Evolutionary conservation across 192 early-diverging fungal genomes (phyloP), one percentile per base, ranked within the genome.

Genomic region (Umbelopsis isabellina): DNA sequence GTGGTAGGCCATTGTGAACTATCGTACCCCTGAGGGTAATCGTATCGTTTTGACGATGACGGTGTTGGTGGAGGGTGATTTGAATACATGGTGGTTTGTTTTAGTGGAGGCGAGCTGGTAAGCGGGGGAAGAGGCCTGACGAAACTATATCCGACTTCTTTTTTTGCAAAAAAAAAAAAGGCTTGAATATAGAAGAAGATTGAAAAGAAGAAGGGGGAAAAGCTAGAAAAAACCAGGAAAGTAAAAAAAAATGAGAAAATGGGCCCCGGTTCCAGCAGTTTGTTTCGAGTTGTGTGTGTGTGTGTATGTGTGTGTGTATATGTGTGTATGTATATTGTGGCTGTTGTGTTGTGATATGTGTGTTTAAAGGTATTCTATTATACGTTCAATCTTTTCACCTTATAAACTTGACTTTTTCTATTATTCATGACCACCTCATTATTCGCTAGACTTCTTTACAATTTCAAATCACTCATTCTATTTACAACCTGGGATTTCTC

Each of bases 1-100:
- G 55, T 22, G 2, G 55, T 35, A 1, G 55, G 55, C 55, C 55
- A 61, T 35, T 61, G 55, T 18, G 55, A 61, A 61, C 33, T 61
- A 18, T 61, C 55, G 33, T 61, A 61, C 55, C 55, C 55, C 55
- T 61, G 55, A 4, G 55, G 55, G 55, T 61, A 61, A 37, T 61
- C 55, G 30, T 61, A 61, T 33, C 55, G 55, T 30, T 35, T 61
- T 25, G 55, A 49, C 4, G 48, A 49, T 16, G 48, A 61, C 55
- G 55, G 6, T 10, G 37, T 10, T 41, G 37, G 37, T 41, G 37
- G 55, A 35, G 55, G 55, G 5, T 35, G 55, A 25, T 61, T 61
- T 0, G 55, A 61, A 35, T 61, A 61, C 55, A 61, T 61, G 27
- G 2, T 52, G 27, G 1, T 52, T 52, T 52, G 25, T 52, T 52